phyloP scores from a whole-genome alignment of 495 filamentous ascomycete genomes.

The Cryomyces antarcticus region DNA sequence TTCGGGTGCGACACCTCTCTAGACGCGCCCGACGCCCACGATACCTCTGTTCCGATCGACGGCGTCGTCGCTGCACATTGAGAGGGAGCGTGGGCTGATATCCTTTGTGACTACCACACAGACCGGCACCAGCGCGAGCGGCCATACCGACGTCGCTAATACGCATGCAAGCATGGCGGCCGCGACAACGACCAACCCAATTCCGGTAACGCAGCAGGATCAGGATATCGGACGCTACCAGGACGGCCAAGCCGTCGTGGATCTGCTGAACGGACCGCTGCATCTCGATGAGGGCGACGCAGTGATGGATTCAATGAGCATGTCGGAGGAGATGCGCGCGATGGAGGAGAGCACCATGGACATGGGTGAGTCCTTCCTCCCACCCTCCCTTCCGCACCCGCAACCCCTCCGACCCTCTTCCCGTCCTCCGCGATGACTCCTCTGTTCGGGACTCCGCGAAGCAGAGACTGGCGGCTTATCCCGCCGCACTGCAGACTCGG shows the following conservation, averaged over 20 bases:
- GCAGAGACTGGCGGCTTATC: not conserved
- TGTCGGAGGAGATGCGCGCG: not conserved
- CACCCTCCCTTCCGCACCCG: too few relatives aligned
- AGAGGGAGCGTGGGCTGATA: not conserved
- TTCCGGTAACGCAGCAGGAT: not conserved
- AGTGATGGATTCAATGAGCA: not conserved
- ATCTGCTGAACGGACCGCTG: constrained; percentile 2
- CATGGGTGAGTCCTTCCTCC: not conserved
- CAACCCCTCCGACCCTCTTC: not conserved
- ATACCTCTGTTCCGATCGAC: not conserved
- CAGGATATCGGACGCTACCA: not conserved
- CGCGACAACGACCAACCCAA: not conserved
- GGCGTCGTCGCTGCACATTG: not conserved
- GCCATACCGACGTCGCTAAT: not conserved
- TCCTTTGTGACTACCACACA: not conserved
- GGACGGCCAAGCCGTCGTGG: constrained; percentile 8
- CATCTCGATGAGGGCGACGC: not conserved
- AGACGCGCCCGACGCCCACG: not conserved
- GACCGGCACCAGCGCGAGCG: not conserved
- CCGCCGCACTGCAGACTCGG: not conserved
- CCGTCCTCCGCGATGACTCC: not conserved
- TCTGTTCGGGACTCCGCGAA: not conserved
- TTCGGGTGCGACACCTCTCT: not conserved
- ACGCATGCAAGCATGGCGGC: not conserved
- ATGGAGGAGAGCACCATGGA: not conserved